A percentile compares a stretch with the other conserved stretches of the same genome.
These are phyloP conservation scores for Calocybe cyanea DNA, from an alignment of 768 basidiomycete genomes.

Conservation along the genomic window DNA sequence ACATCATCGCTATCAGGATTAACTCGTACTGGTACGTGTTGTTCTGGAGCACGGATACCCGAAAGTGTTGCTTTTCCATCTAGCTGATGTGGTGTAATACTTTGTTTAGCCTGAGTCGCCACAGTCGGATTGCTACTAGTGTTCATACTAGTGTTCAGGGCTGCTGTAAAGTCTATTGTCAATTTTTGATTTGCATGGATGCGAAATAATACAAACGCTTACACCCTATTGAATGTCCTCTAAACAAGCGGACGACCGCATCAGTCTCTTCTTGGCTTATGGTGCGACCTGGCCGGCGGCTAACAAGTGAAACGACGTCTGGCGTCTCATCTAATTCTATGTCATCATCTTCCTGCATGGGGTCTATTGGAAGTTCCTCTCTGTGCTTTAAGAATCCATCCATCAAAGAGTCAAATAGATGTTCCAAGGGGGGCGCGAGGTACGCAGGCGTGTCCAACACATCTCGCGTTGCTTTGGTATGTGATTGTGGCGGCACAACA, in stretches of 20 bases:
- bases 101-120: constrained; percentile 2
- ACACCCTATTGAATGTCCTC: constrained; percentile 40
- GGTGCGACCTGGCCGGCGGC: constrained; percentile 21
- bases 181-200: too few species aligned
- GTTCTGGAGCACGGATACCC: too few species aligned
- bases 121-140: constrained; percentile 4
- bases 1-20: too few species aligned
- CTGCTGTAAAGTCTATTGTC: too few species aligned
- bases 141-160: too few species aligned
- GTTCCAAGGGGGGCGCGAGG: constrained; percentile 69
- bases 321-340: constrained; percentile 40
- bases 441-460: constrained; percentile 68
- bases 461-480: constrained; percentile 6
- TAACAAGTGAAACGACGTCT: constrained; percentile 11
- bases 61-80: constrained; percentile 4
- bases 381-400: constrained; percentile 30
- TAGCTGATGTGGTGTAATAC: constrained; percentile 1
- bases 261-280: constrained; percentile 56
- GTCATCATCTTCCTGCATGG: constrained; percentile 32
- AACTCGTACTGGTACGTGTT: too few species aligned
- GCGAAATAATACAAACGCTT: constrained; percentile 16
- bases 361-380: constrained; percentile 12
- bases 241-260: constrained; percentile 63
- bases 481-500: constrained; percentile 4
- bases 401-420: constrained; percentile 61